Evolutionary conservation across 352 stramenopile genomes (phyloP).

Genomic region (Pilasporangium apinafurcum): DNA sequence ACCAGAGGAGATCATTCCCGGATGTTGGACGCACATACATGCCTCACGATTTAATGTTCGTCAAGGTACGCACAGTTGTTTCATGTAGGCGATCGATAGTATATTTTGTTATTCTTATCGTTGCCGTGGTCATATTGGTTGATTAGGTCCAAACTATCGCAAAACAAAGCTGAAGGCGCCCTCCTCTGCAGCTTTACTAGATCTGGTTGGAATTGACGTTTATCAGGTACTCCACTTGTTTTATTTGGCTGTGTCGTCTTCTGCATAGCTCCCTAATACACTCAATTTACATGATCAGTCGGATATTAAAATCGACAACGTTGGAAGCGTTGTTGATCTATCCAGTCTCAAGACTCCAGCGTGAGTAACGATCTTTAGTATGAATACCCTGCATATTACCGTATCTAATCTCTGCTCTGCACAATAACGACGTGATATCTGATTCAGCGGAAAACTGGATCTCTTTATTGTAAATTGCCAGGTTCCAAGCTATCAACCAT

Average conservation of each 20-base stretch:
- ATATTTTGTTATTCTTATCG: not conserved
- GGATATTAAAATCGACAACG: constrained; percentile 61
- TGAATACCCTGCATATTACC: not conserved
- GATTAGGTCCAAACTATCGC: constrained; percentile 65
- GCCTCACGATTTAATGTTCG: constrained; percentile 78
- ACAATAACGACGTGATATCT: not conserved
- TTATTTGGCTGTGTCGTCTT: not conserved
- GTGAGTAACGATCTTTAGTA: constrained; percentile 6
- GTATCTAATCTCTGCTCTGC: not conserved
- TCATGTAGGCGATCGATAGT: too few species aligned
- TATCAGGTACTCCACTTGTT: constrained; percentile 31
- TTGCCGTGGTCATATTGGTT: not conserved
- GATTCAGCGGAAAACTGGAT: constrained; percentile 29
- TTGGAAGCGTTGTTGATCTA: constrained; percentile 63
- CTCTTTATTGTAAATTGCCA: constrained; percentile 82
- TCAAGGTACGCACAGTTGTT: constrained; percentile 26
- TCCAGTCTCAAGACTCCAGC: constrained; percentile 22
- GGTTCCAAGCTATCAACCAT: constrained; percentile 76
- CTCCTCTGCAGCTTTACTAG: constrained; percentile 42
- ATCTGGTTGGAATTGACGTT: constrained; percentile 68
- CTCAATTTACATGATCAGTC: too few species aligned
- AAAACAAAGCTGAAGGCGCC: constrained; percentile 68
- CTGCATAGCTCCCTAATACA: not conserved
- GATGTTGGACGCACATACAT: constrained; percentile 60
- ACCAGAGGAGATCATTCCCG: constrained; percentile 19